Conservation (phyloP, 768 basidiomycete genomes). For the Naematelia encephala region DNA sequence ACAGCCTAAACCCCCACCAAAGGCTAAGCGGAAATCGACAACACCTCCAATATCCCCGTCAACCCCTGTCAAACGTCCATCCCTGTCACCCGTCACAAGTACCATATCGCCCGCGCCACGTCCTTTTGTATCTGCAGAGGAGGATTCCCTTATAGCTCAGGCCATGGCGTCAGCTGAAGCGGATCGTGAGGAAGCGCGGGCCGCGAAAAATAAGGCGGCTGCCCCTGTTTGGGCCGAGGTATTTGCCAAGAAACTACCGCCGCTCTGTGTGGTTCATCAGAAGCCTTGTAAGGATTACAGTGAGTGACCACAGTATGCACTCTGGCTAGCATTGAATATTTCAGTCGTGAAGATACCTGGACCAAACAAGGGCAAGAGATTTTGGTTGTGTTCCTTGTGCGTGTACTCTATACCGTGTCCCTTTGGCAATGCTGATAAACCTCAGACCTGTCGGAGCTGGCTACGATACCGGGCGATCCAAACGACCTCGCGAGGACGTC, state of each 20-base stretch:
- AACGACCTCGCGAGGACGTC: conserved; percentile 47
- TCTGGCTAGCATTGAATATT: neutral
- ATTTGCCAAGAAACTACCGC: conserved; percentile 49
- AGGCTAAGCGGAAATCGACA: conserved; percentile 13
- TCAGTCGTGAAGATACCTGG: conserved; percentile 49
- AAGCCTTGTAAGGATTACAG: conserved; percentile 49
- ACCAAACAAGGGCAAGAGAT: conserved; percentile 49
- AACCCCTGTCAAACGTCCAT: neutral
- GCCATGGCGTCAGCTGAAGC: conserved; percentile 35
- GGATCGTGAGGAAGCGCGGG: conserved; percentile 19
- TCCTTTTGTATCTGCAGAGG: too few relatives aligned
- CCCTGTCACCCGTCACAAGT: too few relatives aligned
- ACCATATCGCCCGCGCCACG: too few relatives aligned
- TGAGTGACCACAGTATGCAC: conserved; percentile 21
- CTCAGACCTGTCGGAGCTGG: conserved; percentile 48
- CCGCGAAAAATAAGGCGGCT: conserved; percentile 30
- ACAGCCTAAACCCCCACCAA: conserved; percentile 20
- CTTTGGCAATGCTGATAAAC: neutral
- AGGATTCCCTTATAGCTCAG: conserved; percentile 31
- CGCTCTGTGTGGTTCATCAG: conserved; percentile 45
- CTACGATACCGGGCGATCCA: conserved; percentile 46
- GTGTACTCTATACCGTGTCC: conserved; percentile 12
- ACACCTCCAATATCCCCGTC: conserved; percentile 8
- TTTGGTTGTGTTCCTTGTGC: conserved; percentile 50
- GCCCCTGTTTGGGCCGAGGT: conserved; percentile 44